Evolutionary conservation across 345 rosid species (phyloP).

Genomic region (Eucalyptus virginea): DNA sequence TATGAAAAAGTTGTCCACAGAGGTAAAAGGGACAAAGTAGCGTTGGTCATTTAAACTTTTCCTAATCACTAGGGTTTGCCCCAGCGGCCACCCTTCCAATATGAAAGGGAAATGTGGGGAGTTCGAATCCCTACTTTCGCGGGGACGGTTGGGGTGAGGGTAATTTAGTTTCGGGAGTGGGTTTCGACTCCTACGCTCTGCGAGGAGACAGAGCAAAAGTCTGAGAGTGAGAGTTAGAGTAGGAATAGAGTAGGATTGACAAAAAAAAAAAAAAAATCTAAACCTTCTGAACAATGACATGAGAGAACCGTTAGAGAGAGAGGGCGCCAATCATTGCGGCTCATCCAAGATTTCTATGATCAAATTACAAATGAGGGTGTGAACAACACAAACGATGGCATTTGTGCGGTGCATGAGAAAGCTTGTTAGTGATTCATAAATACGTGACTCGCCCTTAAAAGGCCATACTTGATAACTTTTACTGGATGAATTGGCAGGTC

Average conservation of each 20-base stretch:
- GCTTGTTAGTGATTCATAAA: not conserved
- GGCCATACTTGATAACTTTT: not conserved
- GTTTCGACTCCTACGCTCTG: no score
- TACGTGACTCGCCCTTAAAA: not conserved
- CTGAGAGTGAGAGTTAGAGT: no score
- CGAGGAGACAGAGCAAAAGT: no score
- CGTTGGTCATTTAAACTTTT: not conserved
- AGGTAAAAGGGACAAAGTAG: not conserved
- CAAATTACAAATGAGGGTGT: not conserved
- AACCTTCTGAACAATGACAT: not conserved
- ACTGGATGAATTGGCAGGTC: not conserved
- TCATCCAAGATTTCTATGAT: not conserved
- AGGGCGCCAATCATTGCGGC: not conserved
- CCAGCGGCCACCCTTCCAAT: no score
- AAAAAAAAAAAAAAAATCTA: no score
- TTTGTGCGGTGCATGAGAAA: not conserved
- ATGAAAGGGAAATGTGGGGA: no score
- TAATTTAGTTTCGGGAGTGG: no score
- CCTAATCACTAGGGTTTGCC: accelerated
- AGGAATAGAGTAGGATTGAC: no score
- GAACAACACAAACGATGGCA: not conserved
- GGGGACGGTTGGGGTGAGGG: no score
- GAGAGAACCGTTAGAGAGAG: not conserved
- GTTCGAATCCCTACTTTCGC: no score
- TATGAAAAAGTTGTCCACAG: not conserved